Evolutionary conservation across 352 stramenopile genomes (phyloP), one percentile per base, ranked within the genome.

Genomic region (Phytophthora multivora): DNA sequence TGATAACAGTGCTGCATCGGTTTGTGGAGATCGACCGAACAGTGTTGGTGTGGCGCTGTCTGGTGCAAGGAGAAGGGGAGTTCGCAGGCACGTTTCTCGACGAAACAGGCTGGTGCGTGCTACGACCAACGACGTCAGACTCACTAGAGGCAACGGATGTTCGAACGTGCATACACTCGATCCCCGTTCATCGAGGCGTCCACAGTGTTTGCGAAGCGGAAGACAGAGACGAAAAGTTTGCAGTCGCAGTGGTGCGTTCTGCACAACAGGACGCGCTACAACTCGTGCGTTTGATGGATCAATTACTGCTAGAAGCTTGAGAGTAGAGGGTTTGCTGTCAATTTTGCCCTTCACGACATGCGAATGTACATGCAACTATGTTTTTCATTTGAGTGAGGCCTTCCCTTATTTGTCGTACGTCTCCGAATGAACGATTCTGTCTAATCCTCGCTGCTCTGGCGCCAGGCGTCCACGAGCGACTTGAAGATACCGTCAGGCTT

Each of bases 381-480:
- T 30, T 30, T 30, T 47, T 30, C 40, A 47, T 26, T n/a, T 51
- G 41, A 48, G 19, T 11, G 21, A 33, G 12, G 31, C 16, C 5
- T n/a, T n/a, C n/a, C n/a, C n/a, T 43, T 46, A 16, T 1, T 18
- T 13, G 12, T 36, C 39, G 5, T 39, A 25, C 21, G 21, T 23
- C 21, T 4, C 50, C 0, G 64, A 77, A 16, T 18, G 18, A 55
- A 40, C n/a, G 4, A 49, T 4, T n/a, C 11, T 50, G 51, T 23
- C 28, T 63, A 61, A 16, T 73, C 41, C 5, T 80, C 68, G 21
- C 45, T 75, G 38, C 66, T 75, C 61, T 88, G 80, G 30, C 80
- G 77, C 80, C 77, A 88, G 53, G 80, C 77, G 33, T 91, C 79
- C 50, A 68, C 59, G 7, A 68, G 52, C 4, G 59, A 68, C 45